A percentile compares a stretch with the other conserved stretches of the same genome.
Conservation (phyloP, 1,284 basidiomycete genomes). For the Trichosporon sp. region DNA sequence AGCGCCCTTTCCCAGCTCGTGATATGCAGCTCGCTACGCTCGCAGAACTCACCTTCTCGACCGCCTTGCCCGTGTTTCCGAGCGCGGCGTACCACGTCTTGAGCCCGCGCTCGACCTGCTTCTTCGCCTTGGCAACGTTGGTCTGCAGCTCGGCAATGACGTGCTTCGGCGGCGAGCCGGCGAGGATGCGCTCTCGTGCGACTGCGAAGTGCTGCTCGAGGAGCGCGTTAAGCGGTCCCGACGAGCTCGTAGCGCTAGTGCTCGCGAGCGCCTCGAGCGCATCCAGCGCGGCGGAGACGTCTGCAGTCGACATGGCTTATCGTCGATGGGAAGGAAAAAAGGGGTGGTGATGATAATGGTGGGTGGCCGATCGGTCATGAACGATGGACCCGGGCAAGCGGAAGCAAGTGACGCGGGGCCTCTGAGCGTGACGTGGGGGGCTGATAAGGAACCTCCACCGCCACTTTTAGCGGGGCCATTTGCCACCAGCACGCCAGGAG, state of each 20-base stretch:
- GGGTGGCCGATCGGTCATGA: neutral
- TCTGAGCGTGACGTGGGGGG: neutral
- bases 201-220: slow-evolving; percentile 64
- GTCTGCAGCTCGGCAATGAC: slow-evolving; percentile 64
- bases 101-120: slow-evolving; percentile 80
- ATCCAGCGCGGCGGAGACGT: slow-evolving; percentile 44
- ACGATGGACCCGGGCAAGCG: neutral
- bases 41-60: slow-evolving; percentile 73
- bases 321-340: neutral
- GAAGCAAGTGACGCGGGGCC: slow-evolving; percentile 11
- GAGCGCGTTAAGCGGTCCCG: slow-evolving; percentile 69
- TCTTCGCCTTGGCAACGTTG: slow-evolving; percentile 70
- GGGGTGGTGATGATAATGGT: neutral
- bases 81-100: slow-evolving; percentile 81
- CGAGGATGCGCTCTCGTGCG: slow-evolving; percentile 63
- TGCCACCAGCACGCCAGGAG: neutral
- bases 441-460: slow-evolving; percentile 13
- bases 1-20: too few relatives aligned
- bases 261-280: slow-evolving; percentile 56
- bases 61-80: slow-evolving; percentile 73
- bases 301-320: slow-evolving; percentile 32
- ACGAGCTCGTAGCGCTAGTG: slow-evolving; percentile 62
- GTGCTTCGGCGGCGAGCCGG: slow-evolving; percentile 63
- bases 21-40: too few relatives aligned
- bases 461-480: slow-evolving; percentile 12